Conservation (phyloP, 1,284 basidiomycete genomes). For the Ganoderma resinaceum region DNA sequence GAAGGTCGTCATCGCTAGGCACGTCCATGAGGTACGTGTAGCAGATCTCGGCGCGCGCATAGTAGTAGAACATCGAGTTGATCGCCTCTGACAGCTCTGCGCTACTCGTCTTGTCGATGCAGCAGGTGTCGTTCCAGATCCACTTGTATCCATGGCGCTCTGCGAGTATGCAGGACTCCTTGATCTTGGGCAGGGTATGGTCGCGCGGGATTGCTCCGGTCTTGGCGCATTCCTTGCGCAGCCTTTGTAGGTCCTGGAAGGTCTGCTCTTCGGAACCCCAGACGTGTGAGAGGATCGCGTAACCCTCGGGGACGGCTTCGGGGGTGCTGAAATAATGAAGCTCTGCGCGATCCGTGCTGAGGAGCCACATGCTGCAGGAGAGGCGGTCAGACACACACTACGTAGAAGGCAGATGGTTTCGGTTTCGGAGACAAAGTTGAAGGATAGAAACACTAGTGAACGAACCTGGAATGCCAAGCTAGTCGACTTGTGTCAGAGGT, state of each 20-base stretch:
- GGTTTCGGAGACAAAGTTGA: too few relatives aligned
- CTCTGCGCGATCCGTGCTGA: conserved; percentile 4
- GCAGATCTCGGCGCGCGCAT: not conserved
- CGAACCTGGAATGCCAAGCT: not conserved
- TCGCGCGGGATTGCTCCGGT: not conserved
- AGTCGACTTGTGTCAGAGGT: too few relatives aligned
- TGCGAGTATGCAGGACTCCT: not conserved
- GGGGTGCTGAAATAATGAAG: not conserved
- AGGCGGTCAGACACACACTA: not conserved
- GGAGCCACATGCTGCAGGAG: conserved; percentile 1
- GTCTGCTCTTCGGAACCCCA: conserved; percentile 1
- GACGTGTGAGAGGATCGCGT: conserved; percentile 5
- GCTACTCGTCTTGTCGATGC: conserved; percentile 10
- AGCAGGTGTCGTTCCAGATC: conserved; percentile 8
- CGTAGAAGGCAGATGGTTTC: not conserved
- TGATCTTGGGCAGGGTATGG: not conserved
- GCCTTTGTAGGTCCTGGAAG: not conserved
- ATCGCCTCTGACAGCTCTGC: conserved; percentile 4
- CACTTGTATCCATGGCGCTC: conserved; percentile 6
- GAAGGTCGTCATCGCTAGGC: not conserved
- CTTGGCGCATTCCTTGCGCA: not conserved
- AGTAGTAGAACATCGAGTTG: conserved; percentile 8
- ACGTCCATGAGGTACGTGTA: conserved; percentile 4
- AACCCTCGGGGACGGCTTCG: not conserved
- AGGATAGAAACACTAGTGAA: not conserved